Conservation (phyloP, 2,329 filamentous ascomycete species). For the Stenocarpella maydis region DNA sequence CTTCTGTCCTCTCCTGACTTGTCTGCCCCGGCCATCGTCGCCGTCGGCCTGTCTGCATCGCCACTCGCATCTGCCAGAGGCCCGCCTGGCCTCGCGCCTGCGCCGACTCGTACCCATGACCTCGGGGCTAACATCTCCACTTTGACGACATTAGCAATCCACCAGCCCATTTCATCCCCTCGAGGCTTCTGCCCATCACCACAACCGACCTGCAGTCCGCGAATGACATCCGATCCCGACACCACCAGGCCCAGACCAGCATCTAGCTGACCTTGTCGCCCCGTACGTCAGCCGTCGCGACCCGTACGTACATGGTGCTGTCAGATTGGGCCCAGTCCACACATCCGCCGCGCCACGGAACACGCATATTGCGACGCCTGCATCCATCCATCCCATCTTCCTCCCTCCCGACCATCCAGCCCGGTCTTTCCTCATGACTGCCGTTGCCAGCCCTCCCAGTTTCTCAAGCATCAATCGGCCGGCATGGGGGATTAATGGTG, state of each 20-base stretch:
- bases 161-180: conserved; percentile 27
- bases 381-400: conserved; percentile 36
- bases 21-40: not conserved
- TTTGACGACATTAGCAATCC: conserved; percentile 31
- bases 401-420: conserved; percentile 32
- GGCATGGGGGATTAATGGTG: conserved; percentile 70
- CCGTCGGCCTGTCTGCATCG: not conserved
- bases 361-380: conserved; percentile 36
- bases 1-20: not conserved
- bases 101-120: conserved; percentile 28
- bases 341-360: conserved; percentile 28
- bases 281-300: conserved; percentile 22
- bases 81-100: conserved; percentile 15
- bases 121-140: conserved; percentile 35
- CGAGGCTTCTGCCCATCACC: conserved; percentile 18
- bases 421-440: conserved; percentile 65
- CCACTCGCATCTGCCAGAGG: not conserved
- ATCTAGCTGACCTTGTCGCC: conserved; percentile 37
- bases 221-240: conserved; percentile 28
- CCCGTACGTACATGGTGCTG: conserved; percentile 41
- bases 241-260: conserved; percentile 18
- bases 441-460: conserved; percentile 71
- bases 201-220: conserved; percentile 19
- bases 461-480: conserved; percentile 70
- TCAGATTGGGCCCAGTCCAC: conserved; percentile 35